Percentiles rank a stretch among this genome's conserved stretches.
Conservation (phyloP, 768 basidiomycete genomes). For the Rubroboletus satanas region DNA sequence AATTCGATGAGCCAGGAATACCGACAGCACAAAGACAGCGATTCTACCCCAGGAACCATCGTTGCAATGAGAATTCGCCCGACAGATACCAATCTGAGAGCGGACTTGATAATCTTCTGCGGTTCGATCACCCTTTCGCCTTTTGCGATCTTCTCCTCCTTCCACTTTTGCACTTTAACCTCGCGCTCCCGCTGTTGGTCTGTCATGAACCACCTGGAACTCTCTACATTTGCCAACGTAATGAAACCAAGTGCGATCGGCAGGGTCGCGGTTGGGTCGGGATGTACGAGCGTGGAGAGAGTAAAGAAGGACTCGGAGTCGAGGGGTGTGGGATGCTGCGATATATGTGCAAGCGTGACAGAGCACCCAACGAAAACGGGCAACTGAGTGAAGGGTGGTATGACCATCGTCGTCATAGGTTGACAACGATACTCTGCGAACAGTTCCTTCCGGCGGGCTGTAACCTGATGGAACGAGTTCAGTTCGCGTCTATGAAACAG, state of each 20-base stretch:
- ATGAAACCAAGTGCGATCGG: constrained; percentile 71
- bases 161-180: constrained; percentile 44
- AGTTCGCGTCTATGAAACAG: neutral
- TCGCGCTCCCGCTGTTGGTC: constrained; percentile 52
- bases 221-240: constrained; percentile 78
- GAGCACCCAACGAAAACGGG: constrained; percentile 71
- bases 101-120: constrained; percentile 49
- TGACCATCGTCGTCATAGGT: constrained; percentile 52
- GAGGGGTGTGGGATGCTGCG: constrained; percentile 58
- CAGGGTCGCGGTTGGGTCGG: constrained; percentile 65
- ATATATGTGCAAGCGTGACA: constrained; percentile 50
- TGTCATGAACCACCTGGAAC: constrained; percentile 67
- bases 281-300: constrained; percentile 62
- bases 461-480: constrained; percentile 39
- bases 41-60: constrained; percentile 63
- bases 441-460: constrained; percentile 54
- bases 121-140: constrained; percentile 45
- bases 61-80: constrained; percentile 64
- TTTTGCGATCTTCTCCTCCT: constrained; percentile 40
- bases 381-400: constrained; percentile 64
- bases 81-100: constrained; percentile 55
- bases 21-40: constrained; percentile 16
- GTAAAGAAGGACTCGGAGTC: constrained; percentile 78
- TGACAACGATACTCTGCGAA: constrained; percentile 54
- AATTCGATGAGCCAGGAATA: constrained; percentile 5